A percentile compares a stretch with the other conserved stretches of the same genome.
Conservation (phyloP, 2,329 filamentous ascomycete genomes). For the Neonectria faginata region DNA sequence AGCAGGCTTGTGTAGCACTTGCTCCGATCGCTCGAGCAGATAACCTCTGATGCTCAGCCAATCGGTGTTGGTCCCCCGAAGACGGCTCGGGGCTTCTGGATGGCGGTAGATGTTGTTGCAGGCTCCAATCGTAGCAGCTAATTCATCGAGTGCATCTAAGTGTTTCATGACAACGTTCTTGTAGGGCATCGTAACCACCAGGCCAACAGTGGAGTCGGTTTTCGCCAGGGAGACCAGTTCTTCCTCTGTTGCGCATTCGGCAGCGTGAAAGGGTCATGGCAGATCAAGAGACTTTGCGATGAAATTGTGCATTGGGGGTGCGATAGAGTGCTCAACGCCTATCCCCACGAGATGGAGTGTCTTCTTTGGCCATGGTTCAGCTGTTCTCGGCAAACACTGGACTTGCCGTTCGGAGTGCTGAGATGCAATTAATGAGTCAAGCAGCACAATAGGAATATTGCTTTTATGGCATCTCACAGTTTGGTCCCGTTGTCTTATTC, state of each 20-base stretch:
- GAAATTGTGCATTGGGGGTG: slow-evolving; percentile 54
- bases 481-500: too few relatives aligned
- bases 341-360: slow-evolving; percentile 49
- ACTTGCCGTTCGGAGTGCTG: too few relatives aligned
- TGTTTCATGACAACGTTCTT: slow-evolving; percentile 52
- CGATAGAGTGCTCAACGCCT: slow-evolving; percentile 55
- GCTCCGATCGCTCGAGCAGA: slow-evolving; percentile 36
- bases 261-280: slow-evolving; percentile 47
- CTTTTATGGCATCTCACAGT: too few relatives aligned
- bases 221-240: slow-evolving; percentile 47
- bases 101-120: slow-evolving; percentile 52
- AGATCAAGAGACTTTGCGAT: slow-evolving; percentile 50
- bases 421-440: too few relatives aligned
- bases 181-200: slow-evolving; percentile 54
- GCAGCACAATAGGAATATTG: too few relatives aligned
- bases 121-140: slow-evolving; percentile 51
- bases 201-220: slow-evolving; percentile 44
- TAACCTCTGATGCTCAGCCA: slow-evolving; percentile 56
- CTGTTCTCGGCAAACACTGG: too few relatives aligned
- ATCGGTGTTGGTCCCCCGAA: slow-evolving; percentile 57
- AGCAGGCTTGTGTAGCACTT: slow-evolving; percentile 37
- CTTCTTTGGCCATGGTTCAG: slow-evolving; percentile 19
- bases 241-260: slow-evolving; percentile 49
- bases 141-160: slow-evolving; percentile 53
- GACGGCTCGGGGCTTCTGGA: slow-evolving; percentile 34